Evolutionary conservation across 345 rosid species (phyloP).

Genomic region (Linum tenue): DNA sequence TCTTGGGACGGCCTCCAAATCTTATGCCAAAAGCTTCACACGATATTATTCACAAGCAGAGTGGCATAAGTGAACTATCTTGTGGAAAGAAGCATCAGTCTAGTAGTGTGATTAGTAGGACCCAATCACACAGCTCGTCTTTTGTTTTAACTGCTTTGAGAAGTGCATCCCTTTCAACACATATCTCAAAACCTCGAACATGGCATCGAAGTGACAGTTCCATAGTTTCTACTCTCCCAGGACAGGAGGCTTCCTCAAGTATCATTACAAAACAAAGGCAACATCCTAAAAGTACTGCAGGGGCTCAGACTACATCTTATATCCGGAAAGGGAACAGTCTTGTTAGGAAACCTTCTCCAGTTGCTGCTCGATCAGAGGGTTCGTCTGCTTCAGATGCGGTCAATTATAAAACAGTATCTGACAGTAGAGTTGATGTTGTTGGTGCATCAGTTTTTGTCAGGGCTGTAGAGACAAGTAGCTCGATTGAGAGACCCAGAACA

Average conservation of each 20-base stretch:
- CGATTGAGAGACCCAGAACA: conserved; percentile 46
- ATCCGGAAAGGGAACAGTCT: conserved; percentile 93
- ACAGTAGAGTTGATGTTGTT: too few relatives aligned
- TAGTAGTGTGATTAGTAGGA: conserved; percentile 31
- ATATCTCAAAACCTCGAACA: conserved; percentile 46
- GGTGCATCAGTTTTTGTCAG: not conserved
- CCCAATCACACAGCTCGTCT: conserved; percentile 32
- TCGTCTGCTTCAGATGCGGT: conserved; percentile 33
- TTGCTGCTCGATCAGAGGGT: conserved; percentile 30
- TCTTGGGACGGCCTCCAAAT: conserved; percentile 18
- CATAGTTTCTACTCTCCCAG: conserved; percentile 24
- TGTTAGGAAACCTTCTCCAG: conserved; percentile 52
- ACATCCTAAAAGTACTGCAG: conserved; percentile 24
- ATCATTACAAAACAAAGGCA: conserved; percentile 34
- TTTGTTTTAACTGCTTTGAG: conserved; percentile 35
- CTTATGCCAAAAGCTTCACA: conserved; percentile 27
- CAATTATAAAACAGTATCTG: conserved; percentile 6
- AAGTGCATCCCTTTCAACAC: conserved; percentile 34
- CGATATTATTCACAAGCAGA: conserved; percentile 16
- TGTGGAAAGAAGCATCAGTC: conserved; percentile 35
- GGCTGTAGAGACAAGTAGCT: conserved; percentile 28
- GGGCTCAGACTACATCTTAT: conserved; percentile 38
- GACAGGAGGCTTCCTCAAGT: conserved; percentile 33
- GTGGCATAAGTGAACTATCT: conserved; percentile 24
- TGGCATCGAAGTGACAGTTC: conserved; percentile 55